These are phyloP conservation scores for Trypanosoma cruzi DNA, from an alignment of 208 protist species.

Conservation along the genomic window DNA sequence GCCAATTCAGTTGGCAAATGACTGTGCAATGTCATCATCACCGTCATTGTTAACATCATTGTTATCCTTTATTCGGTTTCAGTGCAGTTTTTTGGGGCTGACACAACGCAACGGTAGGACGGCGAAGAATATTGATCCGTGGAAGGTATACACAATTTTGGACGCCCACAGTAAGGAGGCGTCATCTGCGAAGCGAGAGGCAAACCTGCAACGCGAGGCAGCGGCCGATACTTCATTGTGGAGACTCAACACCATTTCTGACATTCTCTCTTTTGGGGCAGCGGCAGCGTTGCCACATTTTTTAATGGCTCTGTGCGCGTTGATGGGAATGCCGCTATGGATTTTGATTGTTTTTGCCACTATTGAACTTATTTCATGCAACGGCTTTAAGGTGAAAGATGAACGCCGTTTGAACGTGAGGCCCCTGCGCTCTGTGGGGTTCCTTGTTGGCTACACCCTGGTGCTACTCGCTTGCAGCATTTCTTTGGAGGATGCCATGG, in stretches of 20 bases:
- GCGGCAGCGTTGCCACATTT: conserved; percentile 35
- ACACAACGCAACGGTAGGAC: background rate
- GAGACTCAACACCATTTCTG: conserved; percentile 21
- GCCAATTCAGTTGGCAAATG: conserved; percentile 27
- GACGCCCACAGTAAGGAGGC: conserved; percentile 27
- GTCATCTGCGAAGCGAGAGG: conserved; percentile 29
- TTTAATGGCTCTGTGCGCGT: conserved; percentile 27
- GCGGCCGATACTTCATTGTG: conserved; percentile 15
- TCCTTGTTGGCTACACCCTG: conserved; percentile 21
- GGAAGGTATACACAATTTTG: conserved; percentile 31
- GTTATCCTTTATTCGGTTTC: background rate
- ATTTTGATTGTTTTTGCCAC: background rate
- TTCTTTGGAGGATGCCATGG: background rate
- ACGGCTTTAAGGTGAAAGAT: background rate
- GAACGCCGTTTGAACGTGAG: background rate
- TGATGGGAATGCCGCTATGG: background rate
- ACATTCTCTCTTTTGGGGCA: conserved; percentile 22
- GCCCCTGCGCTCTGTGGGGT: conserved; percentile 14
- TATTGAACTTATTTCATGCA: conserved; percentile 1
- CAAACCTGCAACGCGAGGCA: conserved; percentile 28
- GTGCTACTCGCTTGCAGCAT: conserved; percentile 6
- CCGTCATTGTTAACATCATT: too few species aligned
- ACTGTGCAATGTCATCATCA: background rate
- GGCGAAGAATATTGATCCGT: conserved; percentile 7
- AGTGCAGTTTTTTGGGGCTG: background rate